phyloP scores from a whole-genome alignment of 805 yeast species.

The Barnettozyma wickerhamii region DNA sequence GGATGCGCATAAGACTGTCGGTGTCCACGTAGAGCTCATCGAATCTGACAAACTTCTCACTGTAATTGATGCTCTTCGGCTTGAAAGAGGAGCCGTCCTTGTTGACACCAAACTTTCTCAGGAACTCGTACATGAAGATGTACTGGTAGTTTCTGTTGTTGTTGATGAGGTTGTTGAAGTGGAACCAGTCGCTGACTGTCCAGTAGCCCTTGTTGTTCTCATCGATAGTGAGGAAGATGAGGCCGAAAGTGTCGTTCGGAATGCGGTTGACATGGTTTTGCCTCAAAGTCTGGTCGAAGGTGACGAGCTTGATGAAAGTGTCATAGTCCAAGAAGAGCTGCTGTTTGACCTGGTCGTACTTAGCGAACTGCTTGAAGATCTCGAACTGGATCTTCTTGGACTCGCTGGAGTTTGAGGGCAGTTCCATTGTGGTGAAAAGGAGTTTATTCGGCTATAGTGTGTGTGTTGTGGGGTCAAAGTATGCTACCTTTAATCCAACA shows the following conservation, averaged over 20 bases:
- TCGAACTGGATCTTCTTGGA: slow-evolving; percentile 36
- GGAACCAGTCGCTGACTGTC: slow-evolving; percentile 65
- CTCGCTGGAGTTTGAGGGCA: slow-evolving; percentile 31
- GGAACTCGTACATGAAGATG: slow-evolving; percentile 49
- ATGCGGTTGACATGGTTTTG: slow-evolving; percentile 39
- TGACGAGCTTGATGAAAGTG: slow-evolving; percentile 32
- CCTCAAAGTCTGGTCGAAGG: slow-evolving; percentile 36
- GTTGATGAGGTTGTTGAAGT: slow-evolving; percentile 54
- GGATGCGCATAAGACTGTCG: slow-evolving; percentile 28
- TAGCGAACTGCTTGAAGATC: slow-evolving; percentile 41
- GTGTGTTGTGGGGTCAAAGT: no score
- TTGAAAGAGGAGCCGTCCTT: slow-evolving; percentile 15
- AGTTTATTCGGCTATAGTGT: neutral
- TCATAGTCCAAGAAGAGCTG: slow-evolving; percentile 32
- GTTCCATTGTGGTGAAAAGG: slow-evolving; percentile 28
- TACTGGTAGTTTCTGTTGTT: slow-evolving; percentile 45
- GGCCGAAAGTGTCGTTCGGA: slow-evolving; percentile 55
- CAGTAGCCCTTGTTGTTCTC: slow-evolving; percentile 63
- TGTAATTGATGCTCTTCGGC: slow-evolving; percentile 32
- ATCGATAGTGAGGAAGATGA: slow-evolving; percentile 81
- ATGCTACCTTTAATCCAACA: no score
- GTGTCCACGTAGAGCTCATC: slow-evolving; percentile 30
- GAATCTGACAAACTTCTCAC: slow-evolving; percentile 34
- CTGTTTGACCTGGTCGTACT: slow-evolving; percentile 28
- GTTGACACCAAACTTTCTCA: slow-evolving; percentile 40